These are phyloP conservation scores for Pseudopyricularia cyperi DNA, from an alignment of 2,329 filamentous ascomycete genomes.

Conservation along the genomic window DNA sequence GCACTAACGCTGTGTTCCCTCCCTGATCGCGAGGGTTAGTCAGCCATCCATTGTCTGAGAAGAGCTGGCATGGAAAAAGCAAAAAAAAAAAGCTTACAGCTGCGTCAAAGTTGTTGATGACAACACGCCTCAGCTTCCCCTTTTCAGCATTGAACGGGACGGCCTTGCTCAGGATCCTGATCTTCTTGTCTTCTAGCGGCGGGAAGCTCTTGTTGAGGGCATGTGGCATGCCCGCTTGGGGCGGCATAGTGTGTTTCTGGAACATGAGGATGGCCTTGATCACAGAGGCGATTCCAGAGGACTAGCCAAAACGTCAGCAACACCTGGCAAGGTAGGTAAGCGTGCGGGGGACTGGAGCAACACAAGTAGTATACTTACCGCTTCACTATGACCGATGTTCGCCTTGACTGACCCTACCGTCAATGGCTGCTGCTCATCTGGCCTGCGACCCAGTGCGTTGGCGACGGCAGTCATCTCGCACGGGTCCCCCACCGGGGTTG, in stretches of 20 bases:
- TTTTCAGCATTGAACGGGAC: background rate
- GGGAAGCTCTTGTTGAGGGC: constrained; percentile 22
- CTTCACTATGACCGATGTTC: constrained; percentile 36
- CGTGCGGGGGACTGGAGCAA: no score
- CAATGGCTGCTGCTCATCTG: constrained; percentile 18
- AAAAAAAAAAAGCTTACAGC: no score
- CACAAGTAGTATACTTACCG: no score
- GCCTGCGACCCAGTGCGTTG: background rate
- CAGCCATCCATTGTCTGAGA: background rate
- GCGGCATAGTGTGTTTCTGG: constrained; percentile 31
- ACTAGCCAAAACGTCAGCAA: no score
- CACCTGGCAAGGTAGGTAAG: no score
- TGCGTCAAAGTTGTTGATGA: constrained; percentile 41
- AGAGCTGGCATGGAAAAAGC: no score
- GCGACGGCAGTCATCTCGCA: constrained; percentile 49
- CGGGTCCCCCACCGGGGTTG: constrained; percentile 51
- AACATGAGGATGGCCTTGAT: constrained; percentile 37
- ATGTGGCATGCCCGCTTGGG: constrained; percentile 32
- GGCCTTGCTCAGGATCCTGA: constrained; percentile 16
- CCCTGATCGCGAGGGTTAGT: no score
- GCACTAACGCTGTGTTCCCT: no score
- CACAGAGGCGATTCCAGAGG: constrained; percentile 25
- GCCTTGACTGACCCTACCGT: constrained; percentile 34
- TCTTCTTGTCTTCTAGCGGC: constrained; percentile 18
- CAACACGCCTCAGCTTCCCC: constrained; percentile 8